phyloP scores from a whole-genome alignment of 805 yeast genomes.

The Dipodascus geniculatus region DNA sequence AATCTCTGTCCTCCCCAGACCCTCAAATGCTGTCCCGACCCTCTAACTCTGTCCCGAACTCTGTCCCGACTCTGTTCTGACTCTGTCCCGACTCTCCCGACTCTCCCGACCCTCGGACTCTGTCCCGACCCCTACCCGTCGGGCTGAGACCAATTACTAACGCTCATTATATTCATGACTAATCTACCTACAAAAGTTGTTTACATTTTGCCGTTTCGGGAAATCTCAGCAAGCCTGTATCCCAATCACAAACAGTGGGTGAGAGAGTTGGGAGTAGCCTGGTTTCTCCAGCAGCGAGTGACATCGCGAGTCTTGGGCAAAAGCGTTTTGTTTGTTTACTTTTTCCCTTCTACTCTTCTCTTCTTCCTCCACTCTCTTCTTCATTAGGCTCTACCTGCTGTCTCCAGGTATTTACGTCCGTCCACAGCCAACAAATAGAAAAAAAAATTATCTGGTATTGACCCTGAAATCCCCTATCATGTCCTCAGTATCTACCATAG shows the following conservation, averaged over 20 bases:
- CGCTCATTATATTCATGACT: neutral
- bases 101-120: too few relatives aligned
- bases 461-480: too few relatives aligned
- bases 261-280: neutral
- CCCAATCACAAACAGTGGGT: neutral
- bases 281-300: neutral
- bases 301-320: neutral
- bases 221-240: neutral
- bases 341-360: neutral
- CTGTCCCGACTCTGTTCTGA: too few relatives aligned
- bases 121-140: too few relatives aligned
- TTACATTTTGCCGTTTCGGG: neutral
- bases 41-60: too few relatives aligned
- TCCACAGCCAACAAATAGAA: too few relatives aligned
- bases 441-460: too few relatives aligned
- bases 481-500: conserved; percentile 6
- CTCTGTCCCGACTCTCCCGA: too few relatives aligned
- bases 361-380: neutral
- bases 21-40: too few relatives aligned
- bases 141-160: too few relatives aligned
- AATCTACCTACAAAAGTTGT: neutral
- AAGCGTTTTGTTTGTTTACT: neutral
- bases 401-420: too few relatives aligned
- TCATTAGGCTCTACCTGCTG: neutral
- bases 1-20: too few relatives aligned